These are phyloP conservation scores for Porogramme epimiltina DNA, from an alignment of 1,284 basidiomycete species.

Conservation along the genomic window DNA sequence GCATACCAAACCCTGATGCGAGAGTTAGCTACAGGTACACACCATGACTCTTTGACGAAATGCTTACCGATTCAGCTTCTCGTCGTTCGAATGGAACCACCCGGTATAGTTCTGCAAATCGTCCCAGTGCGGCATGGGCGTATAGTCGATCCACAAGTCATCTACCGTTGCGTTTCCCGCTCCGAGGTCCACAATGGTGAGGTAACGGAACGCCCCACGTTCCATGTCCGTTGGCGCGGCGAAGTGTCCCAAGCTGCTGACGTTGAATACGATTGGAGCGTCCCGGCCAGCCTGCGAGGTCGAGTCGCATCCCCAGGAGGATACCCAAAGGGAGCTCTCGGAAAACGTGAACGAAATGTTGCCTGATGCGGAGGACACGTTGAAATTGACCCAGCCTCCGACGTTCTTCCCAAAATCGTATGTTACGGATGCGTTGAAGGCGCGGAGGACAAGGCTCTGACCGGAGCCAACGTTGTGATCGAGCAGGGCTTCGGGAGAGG, in stretches of 20 bases:
- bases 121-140: constrained; percentile 18
- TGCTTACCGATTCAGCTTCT: constrained; percentile 15
- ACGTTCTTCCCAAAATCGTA: constrained; percentile 21
- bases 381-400: constrained; percentile 12
- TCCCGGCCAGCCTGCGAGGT: constrained; percentile 9
- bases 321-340: constrained; percentile 18
- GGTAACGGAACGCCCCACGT: constrained; percentile 17
- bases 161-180: background rate
- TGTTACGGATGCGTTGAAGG: constrained; percentile 13
- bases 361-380: constrained; percentile 4
- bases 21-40: background rate
- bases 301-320: constrained; percentile 10
- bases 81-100: constrained; percentile 19
- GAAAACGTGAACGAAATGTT: constrained; percentile 17
- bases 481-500: constrained; percentile 3
- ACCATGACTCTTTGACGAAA: background rate
- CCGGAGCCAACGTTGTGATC: background rate
- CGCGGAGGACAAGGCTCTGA: background rate
- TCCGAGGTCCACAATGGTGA: constrained; percentile 13
- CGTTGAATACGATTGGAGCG: constrained; percentile 11
- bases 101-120: constrained; percentile 12
- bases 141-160: constrained; percentile 16
- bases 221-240: constrained; percentile 11
- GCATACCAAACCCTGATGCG: constrained; percentile 19
- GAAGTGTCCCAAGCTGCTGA: constrained; percentile 4